Evolutionary conservation across 768 basidiomycete genomes (phyloP), one percentile per base, ranked within the genome.

Genomic region (Lentinus brumalis): DNA sequence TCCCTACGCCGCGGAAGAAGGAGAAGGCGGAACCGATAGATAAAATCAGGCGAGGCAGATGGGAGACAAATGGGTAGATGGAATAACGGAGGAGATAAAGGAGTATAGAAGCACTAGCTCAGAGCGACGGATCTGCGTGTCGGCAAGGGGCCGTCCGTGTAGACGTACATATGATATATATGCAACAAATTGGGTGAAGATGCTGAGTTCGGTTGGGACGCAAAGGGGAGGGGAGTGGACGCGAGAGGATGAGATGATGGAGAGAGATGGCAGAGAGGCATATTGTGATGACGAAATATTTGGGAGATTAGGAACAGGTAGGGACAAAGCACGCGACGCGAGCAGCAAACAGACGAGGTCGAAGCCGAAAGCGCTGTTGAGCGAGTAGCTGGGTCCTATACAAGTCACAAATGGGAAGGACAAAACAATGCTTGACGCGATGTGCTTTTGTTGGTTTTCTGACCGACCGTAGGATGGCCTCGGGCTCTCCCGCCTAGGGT

Each of bases 131-230:
- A 52, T 56, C 62, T 56, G 55, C 53, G 49, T 39, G 51, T 41
- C 61, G 61, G 57, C 40, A 52, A 21, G 41, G 2, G 44, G 50
- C 55, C 62, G 57, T 63, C 57, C 62, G 45, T 59, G 54, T 59
- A 59, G 53, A 63, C 62, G 56, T 59, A 59, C 58, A 63, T 59
- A 63, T 52, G 59, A 63, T 59, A 63, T 52, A 63, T 56, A 51
- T 35, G 29, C 50, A 53, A 59, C 57, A 63, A 44, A 63, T 63
- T 57, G 41, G 32, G 49, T 63, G 57, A 62, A 62, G 61, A 62
- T 62, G 51, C 11, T 35, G 35, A 11, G 35, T 35, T 35, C 35
- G 35, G 35, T 35, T 35, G 7, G 35, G 35, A 52, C 14, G 42
- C 40, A 16, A 26, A 26, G 49, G 39, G 57, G 9, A 26, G 21